Conservation (phyloP, 345 rosid species). For the Laguncularia racemosa region DNA sequence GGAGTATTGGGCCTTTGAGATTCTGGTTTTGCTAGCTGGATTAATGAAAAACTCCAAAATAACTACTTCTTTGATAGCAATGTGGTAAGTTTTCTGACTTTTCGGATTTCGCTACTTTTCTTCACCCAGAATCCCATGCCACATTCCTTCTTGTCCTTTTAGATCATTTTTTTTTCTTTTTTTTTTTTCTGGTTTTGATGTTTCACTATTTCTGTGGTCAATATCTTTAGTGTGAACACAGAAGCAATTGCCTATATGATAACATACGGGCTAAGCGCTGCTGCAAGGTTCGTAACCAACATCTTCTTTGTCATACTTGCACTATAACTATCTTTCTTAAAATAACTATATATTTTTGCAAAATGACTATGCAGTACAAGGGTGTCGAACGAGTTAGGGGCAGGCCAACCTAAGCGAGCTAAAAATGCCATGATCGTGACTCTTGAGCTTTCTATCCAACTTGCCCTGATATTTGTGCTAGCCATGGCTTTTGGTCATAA, state of each 20-base stretch:
- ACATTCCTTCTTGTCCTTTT: too few relatives aligned
- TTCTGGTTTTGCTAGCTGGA: constrained; percentile 72
- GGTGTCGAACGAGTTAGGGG: constrained; percentile 78
- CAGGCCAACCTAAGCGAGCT: constrained; percentile 36
- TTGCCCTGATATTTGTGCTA: constrained; percentile 36
- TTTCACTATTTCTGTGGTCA: too few relatives aligned
- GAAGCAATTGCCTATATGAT: constrained; percentile 58
- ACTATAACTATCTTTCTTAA: not conserved
- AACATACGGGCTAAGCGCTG: constrained; percentile 68
- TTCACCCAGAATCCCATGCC: too few relatives aligned
- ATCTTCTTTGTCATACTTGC: not conserved
- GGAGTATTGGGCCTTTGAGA: constrained; percentile 80
- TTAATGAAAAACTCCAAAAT: constrained; percentile 49
- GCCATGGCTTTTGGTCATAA: constrained; percentile 42
- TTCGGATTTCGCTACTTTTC: too few relatives aligned
- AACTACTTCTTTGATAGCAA: constrained; percentile 60
- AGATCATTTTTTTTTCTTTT: too few relatives aligned
- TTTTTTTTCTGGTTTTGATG: too few relatives aligned
- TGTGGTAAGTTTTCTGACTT: constrained; percentile 31
- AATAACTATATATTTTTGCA: too few relatives aligned
- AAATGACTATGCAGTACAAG: constrained; percentile 45
- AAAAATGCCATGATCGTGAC: constrained; percentile 42
- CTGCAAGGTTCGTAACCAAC: constrained; percentile 51
- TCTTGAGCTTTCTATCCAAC: constrained; percentile 42
- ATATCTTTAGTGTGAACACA: constrained; percentile 40